Evolutionary conservation across 306 rosid genomes (phyloP).

Genomic region (Rosa multiflora): DNA sequence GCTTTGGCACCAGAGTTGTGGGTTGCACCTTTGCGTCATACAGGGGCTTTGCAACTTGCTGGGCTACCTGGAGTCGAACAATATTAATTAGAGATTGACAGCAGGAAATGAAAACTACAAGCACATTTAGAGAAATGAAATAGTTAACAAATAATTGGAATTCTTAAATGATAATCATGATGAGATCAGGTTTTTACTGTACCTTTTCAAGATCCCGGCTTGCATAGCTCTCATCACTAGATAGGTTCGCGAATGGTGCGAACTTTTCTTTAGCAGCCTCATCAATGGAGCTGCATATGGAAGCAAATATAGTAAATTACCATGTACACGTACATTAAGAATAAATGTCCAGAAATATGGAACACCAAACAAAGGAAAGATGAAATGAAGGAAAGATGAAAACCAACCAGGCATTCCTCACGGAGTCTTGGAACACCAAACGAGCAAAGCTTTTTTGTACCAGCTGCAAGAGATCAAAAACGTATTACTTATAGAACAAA

Average conservation of each 20-base stretch:
- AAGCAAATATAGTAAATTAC: constrained; percentile 26
- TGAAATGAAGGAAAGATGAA: constrained; percentile 17
- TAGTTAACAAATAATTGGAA: neutral
- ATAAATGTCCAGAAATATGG: constrained; percentile 12
- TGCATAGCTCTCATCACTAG: constrained; percentile 87
- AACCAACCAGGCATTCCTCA: constrained; percentile 91
- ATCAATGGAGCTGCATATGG: constrained; percentile 65
- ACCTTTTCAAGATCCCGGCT: constrained; percentile 99
- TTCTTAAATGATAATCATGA: neutral
- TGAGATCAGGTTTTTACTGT: constrained; percentile 10
- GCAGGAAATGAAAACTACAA: constrained; percentile 19
- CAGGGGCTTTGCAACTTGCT: constrained; percentile 85
- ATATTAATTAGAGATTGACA: constrained; percentile 17
- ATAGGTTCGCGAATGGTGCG: constrained; percentile 61
- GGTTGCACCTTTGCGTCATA: constrained; percentile 89
- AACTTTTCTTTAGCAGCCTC: constrained; percentile 76
- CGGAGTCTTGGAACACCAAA: constrained; percentile 66
- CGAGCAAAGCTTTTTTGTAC: constrained; percentile 98
- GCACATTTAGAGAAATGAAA: neutral
- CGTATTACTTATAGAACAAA: neutral
- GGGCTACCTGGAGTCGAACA: constrained; percentile 59
- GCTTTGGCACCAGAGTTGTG: constrained; percentile 86
- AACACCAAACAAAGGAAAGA: constrained; percentile 7
- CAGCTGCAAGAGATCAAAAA: constrained; percentile 60
- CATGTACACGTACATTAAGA: constrained; percentile 19